Percentiles rank a stretch among this genome's conserved stretches.
Evolutionary conservation across 2,329 filamentous ascomycete genomes (phyloP).

Genomic region (Nigrospora oryzae): DNA sequence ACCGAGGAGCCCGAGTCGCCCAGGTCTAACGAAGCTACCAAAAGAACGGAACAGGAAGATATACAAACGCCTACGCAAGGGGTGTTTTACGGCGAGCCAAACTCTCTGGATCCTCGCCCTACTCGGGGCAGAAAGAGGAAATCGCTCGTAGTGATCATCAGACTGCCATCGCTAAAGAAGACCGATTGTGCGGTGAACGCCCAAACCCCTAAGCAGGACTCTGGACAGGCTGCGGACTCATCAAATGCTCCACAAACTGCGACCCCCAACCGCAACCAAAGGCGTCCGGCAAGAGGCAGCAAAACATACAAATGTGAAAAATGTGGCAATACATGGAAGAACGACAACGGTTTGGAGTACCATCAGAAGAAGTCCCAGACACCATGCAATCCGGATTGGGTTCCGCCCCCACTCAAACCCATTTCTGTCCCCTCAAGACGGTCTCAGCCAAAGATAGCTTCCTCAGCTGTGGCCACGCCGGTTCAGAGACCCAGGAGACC

Average conservation of each 20-base stretch:
- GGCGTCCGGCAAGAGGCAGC: neutral
- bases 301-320: slow-evolving; percentile 39
- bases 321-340: slow-evolving; percentile 48
- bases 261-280: no score
- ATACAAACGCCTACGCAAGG: neutral
- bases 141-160: slow-evolving; percentile 20
- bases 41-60: neutral
- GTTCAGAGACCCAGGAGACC: no score
- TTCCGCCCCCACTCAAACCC: slow-evolving; percentile 16
- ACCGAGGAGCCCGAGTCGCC: neutral
- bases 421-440: slow-evolving; percentile 7
- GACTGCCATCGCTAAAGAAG: slow-evolving; percentile 15
- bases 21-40: neutral
- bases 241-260: no score
- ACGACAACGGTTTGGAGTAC: slow-evolving; percentile 49
- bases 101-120: slow-evolving; percentile 16
- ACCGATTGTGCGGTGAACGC: neutral
- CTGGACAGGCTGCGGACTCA: no score
- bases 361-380: slow-evolving; percentile 47
- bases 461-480: neutral
- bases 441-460: neutral
- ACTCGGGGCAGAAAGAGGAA: slow-evolving; percentile 17
- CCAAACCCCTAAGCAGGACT: no score
- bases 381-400: slow-evolving; percentile 41
- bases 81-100: slow-evolving; percentile 11